These are phyloP conservation scores for Cutaneotrichosporon cutaneum DNA, from an alignment of 1,284 basidiomycete species.

Conservation along the genomic window DNA sequence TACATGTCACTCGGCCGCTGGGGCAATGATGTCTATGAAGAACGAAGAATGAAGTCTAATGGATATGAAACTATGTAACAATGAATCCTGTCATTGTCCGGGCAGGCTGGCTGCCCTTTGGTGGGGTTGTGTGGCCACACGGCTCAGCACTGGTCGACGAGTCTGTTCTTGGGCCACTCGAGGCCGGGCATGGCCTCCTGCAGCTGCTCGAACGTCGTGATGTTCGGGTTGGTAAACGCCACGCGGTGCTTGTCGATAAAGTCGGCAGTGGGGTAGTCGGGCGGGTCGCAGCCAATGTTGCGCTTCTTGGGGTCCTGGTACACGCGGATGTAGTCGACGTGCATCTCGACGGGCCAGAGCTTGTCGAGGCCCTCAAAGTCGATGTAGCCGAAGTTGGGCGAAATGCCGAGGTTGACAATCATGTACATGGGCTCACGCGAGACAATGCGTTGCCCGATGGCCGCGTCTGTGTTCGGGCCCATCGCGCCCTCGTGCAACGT, in stretches of 20 bases:
- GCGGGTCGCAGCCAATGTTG: constrained; percentile 54
- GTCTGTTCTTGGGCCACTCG: constrained; percentile 36
- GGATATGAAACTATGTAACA: background rate
- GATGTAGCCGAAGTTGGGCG: constrained; percentile 69
- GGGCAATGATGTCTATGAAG: background rate
- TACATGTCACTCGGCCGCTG: background rate
- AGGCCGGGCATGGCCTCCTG: constrained; percentile 6
- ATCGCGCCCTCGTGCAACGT: constrained; percentile 69
- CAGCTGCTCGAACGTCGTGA: constrained; percentile 21
- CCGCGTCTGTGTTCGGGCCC: constrained; percentile 63
- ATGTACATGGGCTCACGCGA: constrained; percentile 75
- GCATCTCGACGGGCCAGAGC: constrained; percentile 33
- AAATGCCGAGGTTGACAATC: constrained; percentile 65
- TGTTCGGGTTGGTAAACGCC: constrained; percentile 46
- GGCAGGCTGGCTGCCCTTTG: background rate
- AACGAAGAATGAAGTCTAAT: background rate
- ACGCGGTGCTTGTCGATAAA: constrained; percentile 55
- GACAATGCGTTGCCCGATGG: constrained; percentile 71
- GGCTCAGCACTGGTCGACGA: constrained; percentile 34
- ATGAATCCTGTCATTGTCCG: background rate
- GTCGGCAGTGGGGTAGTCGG: constrained; percentile 58
- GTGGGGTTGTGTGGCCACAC: background rate
- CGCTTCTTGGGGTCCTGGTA: constrained; percentile 51
- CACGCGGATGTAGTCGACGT: constrained; percentile 51
- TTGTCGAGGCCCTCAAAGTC: constrained; percentile 49